Conservation (phyloP, 2,329 filamentous ascomycete genomes). For the Tolypocladium guangdongense region DNA sequence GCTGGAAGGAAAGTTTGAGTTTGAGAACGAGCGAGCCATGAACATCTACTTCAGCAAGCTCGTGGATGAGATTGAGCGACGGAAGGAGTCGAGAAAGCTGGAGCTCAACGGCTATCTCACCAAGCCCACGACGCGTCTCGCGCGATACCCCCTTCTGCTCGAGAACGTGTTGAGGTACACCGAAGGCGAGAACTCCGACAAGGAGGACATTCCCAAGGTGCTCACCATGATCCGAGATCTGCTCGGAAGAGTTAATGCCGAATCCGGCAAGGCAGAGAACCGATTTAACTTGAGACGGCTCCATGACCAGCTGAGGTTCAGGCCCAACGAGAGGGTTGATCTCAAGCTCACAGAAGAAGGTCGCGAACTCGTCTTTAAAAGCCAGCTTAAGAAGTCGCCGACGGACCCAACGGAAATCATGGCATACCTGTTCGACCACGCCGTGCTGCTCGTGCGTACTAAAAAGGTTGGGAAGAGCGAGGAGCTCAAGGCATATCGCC, state of each 20-base stretch:
- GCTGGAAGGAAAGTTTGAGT: constrained; percentile 93
- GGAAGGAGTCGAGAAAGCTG: constrained; percentile 92
- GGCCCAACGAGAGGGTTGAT: constrained; percentile 82
- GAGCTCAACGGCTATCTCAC: constrained; percentile 96
- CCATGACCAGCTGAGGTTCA: constrained; percentile 85
- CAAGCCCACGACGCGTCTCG: constrained; percentile 90
- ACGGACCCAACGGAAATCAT: constrained; percentile 85
- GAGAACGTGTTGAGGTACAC: constrained; percentile 91
- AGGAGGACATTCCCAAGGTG: constrained; percentile 83
- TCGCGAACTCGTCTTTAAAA: constrained; percentile 89
- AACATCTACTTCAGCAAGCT: constrained; percentile 83
- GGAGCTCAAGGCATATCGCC: constrained; percentile 88
- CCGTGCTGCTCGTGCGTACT: constrained; percentile 78
- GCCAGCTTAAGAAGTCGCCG: constrained; percentile 81
- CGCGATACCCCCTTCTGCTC: constrained; percentile 82
- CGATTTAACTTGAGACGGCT: constrained; percentile 90
- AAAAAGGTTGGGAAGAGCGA: constrained; percentile 90
- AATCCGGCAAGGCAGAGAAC: constrained; percentile 95
- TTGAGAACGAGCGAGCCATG: constrained; percentile 84
- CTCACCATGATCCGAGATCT: constrained; percentile 79
- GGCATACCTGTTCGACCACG: constrained; percentile 93
- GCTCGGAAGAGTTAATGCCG: constrained; percentile 78
- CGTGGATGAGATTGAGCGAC: constrained; percentile 89
- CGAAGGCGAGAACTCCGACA: constrained; percentile 78
- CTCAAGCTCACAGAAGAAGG: constrained; percentile 89